Evolutionary conservation across 805 yeast genomes (phyloP).

Genomic region (Candida multigemmis): DNA sequence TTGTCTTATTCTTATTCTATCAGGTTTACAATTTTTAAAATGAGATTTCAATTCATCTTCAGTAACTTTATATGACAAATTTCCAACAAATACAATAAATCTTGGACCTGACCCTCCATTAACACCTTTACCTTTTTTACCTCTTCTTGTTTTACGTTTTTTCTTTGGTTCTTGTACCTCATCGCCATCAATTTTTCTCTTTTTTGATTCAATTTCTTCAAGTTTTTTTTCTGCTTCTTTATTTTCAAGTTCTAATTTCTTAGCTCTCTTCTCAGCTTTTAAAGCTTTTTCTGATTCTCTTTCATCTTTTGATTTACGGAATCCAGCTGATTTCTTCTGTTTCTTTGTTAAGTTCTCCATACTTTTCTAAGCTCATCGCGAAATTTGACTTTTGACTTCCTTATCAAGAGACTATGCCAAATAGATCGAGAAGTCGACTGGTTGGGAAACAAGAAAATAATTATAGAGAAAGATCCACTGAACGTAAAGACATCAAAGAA

Average conservation of each 20-base stretch:
- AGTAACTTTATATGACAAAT: constrained; percentile 66
- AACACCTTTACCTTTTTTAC: constrained; percentile 59
- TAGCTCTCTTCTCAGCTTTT: constrained; percentile 17
- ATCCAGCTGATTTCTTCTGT: constrained; percentile 54
- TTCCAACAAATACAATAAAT: constrained; percentile 84
- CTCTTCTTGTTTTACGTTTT: constrained; percentile 70
- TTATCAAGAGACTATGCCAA: constrained; percentile 1
- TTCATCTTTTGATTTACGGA: constrained; percentile 35
- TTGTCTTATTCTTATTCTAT: constrained; percentile 63
- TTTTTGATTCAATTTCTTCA: constrained; percentile 3
- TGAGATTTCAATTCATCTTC: constrained; percentile 58
- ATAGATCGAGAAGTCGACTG: constrained; percentile 2
- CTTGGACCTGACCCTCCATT: constrained; percentile 46
- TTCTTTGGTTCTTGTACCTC: constrained; percentile 34
- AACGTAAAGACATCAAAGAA: constrained; percentile 4
- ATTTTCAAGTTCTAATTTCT: constrained; percentile 6
- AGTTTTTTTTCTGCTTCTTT: constrained; percentile 3
- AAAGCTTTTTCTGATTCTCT: constrained; percentile 26
- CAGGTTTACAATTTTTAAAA: constrained; percentile 68
- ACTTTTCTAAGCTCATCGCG: constrained; percentile 7
- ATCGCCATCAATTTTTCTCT: constrained; percentile 5
- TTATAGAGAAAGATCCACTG: not conserved
- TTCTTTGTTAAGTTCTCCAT: constrained; percentile 52
- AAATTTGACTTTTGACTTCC: not conserved
- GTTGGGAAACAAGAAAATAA: not conserved